These are phyloP conservation scores for Talaromyces rugulosus DNA, from an alignment of 2,329 filamentous ascomycete genomes.

Conservation along the genomic window DNA sequence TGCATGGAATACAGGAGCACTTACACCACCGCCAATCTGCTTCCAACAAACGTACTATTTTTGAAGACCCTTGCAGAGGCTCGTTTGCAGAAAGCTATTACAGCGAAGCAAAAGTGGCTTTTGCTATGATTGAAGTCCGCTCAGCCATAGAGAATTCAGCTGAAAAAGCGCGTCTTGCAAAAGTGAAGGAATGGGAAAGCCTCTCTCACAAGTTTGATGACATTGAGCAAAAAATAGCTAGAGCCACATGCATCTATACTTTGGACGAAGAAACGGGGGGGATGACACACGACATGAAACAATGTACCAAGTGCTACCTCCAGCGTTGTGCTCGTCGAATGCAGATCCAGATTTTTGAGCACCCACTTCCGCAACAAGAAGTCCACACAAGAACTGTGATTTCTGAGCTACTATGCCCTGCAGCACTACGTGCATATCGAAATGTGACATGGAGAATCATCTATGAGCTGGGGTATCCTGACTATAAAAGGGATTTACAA, in stretches of 20 bases:
- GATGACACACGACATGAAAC: conserved; percentile 25
- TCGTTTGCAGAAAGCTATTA: conserved; percentile 49
- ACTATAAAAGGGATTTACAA: background rate
- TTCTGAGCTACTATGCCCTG: conserved; percentile 50
- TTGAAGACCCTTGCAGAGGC: conserved; percentile 37
- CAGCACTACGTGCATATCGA: conserved; percentile 46
- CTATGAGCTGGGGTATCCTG: background rate
- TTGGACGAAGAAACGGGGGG: conserved; percentile 7
- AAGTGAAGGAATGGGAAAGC: background rate
- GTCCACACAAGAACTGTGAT: conserved; percentile 42
- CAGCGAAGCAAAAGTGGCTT: conserved; percentile 16
- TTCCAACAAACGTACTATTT: conserved; percentile 40
- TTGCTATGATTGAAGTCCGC: background rate
- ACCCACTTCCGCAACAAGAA: conserved; percentile 42
- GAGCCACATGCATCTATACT: background rate
- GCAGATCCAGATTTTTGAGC: conserved; percentile 46
- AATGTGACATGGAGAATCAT: conserved; percentile 51
- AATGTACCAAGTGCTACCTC: conserved; percentile 45
- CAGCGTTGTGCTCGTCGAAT: conserved; percentile 33
- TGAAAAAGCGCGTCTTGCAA: background rate
- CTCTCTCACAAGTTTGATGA: background rate
- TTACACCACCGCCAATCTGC: conserved; percentile 35
- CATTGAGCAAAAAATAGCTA: background rate
- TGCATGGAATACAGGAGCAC: conserved; percentile 49
- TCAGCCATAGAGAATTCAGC: background rate